Evolutionary conservation across 2,329 filamentous ascomycete species (phyloP).

Genomic region (Paramyrothecium sp.): DNA sequence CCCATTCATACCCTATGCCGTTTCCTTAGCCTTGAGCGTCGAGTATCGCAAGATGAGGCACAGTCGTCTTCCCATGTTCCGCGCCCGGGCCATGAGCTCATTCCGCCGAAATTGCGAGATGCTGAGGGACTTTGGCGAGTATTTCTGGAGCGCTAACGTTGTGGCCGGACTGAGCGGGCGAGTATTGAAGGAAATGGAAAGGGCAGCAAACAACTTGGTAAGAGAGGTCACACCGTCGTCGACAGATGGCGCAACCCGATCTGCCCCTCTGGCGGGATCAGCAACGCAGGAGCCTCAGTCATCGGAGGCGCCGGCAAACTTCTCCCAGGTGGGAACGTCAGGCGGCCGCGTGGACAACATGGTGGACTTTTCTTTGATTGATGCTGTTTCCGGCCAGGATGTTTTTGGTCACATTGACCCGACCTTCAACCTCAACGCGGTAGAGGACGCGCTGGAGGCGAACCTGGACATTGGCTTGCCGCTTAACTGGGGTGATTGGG

Average conservation of each 20-base stretch:
- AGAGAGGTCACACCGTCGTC: conserved; percentile 29
- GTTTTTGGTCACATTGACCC: conserved; percentile 56
- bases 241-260: conserved; percentile 15
- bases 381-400: conserved; percentile 47
- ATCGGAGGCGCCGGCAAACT: conserved; percentile 11
- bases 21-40: conserved; percentile 60
- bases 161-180: conserved; percentile 54
- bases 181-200: conserved; percentile 55
- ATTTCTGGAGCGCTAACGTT: conserved; percentile 57
- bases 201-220: conserved; percentile 46
- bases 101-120: conserved; percentile 55
- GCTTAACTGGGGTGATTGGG: conserved; percentile 49
- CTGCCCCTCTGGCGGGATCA: conserved; percentile 12
- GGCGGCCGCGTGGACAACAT: conserved; percentile 27
- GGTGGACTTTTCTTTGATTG: conserved; percentile 40
- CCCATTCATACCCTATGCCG: conserved; percentile 60
- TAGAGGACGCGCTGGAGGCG: conserved; percentile 53
- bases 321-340: conserved; percentile 17
- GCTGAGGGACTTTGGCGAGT: conserved; percentile 50
- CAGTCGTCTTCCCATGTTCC: conserved; percentile 57
- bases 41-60: conserved; percentile 65
- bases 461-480: conserved; percentile 54
- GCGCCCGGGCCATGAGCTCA: conserved; percentile 50
- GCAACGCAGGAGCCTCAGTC: conserved; percentile 8
- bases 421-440: conserved; percentile 50